These are phyloP conservation scores for Suillus ampliporus DNA, from an alignment of 768 basidiomycete species.

Conservation along the genomic window DNA sequence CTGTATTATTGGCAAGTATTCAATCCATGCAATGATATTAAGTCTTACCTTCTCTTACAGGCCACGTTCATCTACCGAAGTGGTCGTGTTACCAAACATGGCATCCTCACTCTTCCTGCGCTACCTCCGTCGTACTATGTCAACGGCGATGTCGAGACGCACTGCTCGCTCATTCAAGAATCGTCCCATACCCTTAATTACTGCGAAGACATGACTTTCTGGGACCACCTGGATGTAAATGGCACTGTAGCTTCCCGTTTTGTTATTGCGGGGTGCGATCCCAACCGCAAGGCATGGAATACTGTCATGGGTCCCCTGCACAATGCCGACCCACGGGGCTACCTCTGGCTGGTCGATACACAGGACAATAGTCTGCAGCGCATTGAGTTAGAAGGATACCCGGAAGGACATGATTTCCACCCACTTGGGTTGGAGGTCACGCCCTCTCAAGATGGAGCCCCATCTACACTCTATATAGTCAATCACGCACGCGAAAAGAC, in stretches of 20 bases:
- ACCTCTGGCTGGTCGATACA: constrained; percentile 60
- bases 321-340: constrained; percentile 62
- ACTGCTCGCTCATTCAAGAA: constrained; percentile 49
- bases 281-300: constrained; percentile 65
- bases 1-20: constrained; percentile 3
- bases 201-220: constrained; percentile 72
- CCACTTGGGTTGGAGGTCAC: constrained; percentile 69
- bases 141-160: constrained; percentile 51
- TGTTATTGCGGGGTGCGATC: constrained; percentile 50
- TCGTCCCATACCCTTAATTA: constrained; percentile 41
- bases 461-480: constrained; percentile 65
- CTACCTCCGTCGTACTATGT: constrained; percentile 58
- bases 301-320: constrained; percentile 75
- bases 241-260: constrained; percentile 49
- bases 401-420: constrained; percentile 66
- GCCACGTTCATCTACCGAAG: constrained; percentile 51
- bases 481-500: constrained; percentile 70
- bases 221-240: constrained; percentile 56
- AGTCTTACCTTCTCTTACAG: constrained; percentile 35
- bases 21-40: background rate
- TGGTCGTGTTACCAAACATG: constrained; percentile 46
- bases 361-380: constrained; percentile 38
- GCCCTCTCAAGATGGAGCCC: constrained; percentile 52
- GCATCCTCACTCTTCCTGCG: constrained; percentile 46
- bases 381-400: constrained; percentile 57